Conservation (phyloP, 441 rosid genomes). For the Populus hybrid region DNA sequence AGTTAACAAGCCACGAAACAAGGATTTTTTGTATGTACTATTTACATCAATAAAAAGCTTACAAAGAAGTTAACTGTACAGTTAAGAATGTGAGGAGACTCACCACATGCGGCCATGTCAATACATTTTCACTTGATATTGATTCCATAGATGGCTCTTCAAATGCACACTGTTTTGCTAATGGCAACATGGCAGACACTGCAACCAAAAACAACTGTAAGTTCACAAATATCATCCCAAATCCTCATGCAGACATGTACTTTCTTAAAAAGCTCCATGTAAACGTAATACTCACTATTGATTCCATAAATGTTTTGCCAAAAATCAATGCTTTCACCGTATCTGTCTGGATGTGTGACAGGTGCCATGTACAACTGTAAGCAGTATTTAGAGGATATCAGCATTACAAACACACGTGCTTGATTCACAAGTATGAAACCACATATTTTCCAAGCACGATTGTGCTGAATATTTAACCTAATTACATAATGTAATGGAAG, state of each 20-base stretch:
- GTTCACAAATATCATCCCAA: slow-evolving; percentile 8
- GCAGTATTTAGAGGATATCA: slow-evolving; percentile 25
- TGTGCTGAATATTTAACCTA: background rate
- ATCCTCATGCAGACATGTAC: background rate
- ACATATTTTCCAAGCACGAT: background rate
- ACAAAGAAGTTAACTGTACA: background rate
- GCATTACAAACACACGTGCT: slow-evolving; percentile 12
- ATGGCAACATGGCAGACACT: background rate
- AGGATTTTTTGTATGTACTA: background rate
- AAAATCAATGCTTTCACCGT: slow-evolving; percentile 81
- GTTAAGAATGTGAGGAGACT: slow-evolving; percentile 24
- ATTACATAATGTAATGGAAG: background rate
- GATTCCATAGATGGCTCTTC: slow-evolving; percentile 97
- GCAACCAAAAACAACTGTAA: slow-evolving; percentile 3
- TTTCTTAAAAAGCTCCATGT: slow-evolving; percentile 16
- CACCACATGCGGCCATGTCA: slow-evolving; percentile 97
- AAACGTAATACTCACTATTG: slow-evolving; percentile 66
- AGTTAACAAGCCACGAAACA: background rate
- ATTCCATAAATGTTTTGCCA: slow-evolving; percentile 98
- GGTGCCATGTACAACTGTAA: slow-evolving; percentile 96
- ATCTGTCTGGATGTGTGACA: slow-evolving; percentile 86
- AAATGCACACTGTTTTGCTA: slow-evolving; percentile 94
- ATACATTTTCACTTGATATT: slow-evolving; percentile 75
- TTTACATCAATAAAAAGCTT: background rate
- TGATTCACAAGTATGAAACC: background rate